Evolutionary conservation across 192 early-diverging fungal genomes (phyloP), one percentile per base, ranked within the genome.

Genomic region (Dimargaris xerosporica): DNA sequence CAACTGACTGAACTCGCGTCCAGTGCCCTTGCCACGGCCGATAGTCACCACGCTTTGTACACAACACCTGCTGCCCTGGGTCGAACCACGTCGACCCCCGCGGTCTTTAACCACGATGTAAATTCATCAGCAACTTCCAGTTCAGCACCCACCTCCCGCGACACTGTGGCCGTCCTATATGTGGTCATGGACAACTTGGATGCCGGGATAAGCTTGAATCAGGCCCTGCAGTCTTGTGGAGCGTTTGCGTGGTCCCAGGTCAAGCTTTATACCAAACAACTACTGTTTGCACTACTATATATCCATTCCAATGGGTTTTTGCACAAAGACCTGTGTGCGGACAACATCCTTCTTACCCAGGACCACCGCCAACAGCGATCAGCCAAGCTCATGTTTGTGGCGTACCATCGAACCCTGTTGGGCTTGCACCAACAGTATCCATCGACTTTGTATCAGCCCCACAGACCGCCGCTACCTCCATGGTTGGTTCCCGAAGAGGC

Each of bases 221-320:
- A 83, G 56, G 70, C 85, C 46, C 69, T 89, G 11, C 78, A 77
- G 51, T 79, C 79, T 41, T 85, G 85, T 66, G 85, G 85, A 2
- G 61, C 78, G 6, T 65, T 85, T 16, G 78, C 78, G 7, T 54
- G 81, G 34, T 56, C 71, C 15, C 74, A 82, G 51, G 73, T 80
- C 0, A 69, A 81, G 46, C 75, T 73, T 28, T 89, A 89, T 44
- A 67, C 85, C 68, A 78, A 77, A 15, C 85, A 89, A 13, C 74
- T 89, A 0, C 66, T 89, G 19, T 73, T 78, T 63, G 78, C 76
- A 1, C 67, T 89, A 10, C 73, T 79, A 17, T 75, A 80, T 62
- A 61, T 89, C 30, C 87, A 89, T 48, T 54, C 78, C 0, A 82
- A 80, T 12, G 83, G 82, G 17, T 79, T 87, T 62, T 72, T 83